phyloP scores from a whole-genome alignment of 1,284 basidiomycete genomes.

The Prillingera fragicola region DNA sequence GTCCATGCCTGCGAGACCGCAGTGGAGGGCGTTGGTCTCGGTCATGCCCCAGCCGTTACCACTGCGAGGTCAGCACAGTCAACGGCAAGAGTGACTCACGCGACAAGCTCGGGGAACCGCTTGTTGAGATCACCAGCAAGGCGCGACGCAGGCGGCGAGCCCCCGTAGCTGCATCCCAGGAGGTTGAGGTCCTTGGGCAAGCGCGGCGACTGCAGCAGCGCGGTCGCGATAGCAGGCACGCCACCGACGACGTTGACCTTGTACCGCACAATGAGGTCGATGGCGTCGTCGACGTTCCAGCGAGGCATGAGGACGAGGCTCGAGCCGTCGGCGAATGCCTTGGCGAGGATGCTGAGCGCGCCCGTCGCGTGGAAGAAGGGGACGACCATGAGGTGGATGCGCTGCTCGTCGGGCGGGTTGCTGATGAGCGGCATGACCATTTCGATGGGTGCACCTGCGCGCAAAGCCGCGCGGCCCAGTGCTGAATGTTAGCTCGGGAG shows the following conservation, averaged over 20 bases:
- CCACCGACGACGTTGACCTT: constrained; percentile 37
- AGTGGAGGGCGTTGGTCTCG: constrained; percentile 42
- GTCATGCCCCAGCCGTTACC: constrained; percentile 41
- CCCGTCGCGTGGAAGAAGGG: constrained; percentile 46
- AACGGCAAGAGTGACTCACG: constrained; percentile 2
- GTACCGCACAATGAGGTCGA: constrained; percentile 27
- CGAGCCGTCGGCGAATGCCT: constrained; percentile 34
- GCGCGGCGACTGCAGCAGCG: constrained; percentile 31
- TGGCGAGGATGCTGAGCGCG: constrained; percentile 35
- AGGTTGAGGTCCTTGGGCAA: constrained; percentile 23
- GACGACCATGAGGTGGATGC: constrained; percentile 26
- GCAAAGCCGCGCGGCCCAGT: constrained; percentile 28
- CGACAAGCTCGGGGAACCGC: constrained; percentile 28
- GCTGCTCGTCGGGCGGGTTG: constrained; percentile 2
- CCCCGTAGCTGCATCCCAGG: constrained; percentile 39
- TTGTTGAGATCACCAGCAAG: constrained; percentile 28
- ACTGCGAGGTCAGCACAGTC: background rate
- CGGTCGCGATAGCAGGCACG: constrained; percentile 36
- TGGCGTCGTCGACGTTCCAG: constrained; percentile 35
- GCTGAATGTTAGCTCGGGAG: constrained; percentile 14
- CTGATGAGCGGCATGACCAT: constrained; percentile 22
- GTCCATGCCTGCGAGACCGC: constrained; percentile 31
- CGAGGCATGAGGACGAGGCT: constrained; percentile 35
- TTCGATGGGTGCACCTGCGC: constrained; percentile 27
- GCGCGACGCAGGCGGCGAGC: constrained; percentile 34